Evolutionary conservation across 441 rosid genomes (phyloP), one percentile per base, ranked within the genome.

Genomic region (Geranium incanum): DNA sequence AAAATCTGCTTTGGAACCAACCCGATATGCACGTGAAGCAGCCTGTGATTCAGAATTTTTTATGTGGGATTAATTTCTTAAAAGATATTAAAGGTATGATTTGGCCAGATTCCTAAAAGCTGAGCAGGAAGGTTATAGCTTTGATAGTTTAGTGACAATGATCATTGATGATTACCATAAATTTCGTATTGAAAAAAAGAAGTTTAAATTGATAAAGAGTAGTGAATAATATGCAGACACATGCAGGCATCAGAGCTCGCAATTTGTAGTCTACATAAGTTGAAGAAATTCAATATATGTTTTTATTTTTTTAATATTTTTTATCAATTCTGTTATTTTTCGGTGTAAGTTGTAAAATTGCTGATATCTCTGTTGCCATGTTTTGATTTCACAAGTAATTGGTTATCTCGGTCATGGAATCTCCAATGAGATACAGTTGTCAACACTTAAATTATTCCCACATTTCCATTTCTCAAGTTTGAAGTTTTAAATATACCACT

Each of bases 31-130:
- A 7, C 68, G 68, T 66, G 68, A 45, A 36, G 68, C 68, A 66
- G 68, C 68, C 68, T 66, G 68, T 66, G 68, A 38, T 66, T 66
- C 41, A 66, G 68, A 66, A 66, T 66, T 66, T 66, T 66, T 45
- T 45, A 66, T 33, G 48, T 38, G 12, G 68, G 28, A 66, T 66
- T 38, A 66, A 66, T n/a, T 16, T 66, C 43, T 19, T 66, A 66
- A 66, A n/a, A 66, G 21, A 23, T 37, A n/a, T 5, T 13, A 23
- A 66, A 15, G 68, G 48, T 66, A 37, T 66, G 48, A 12, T 64
- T 64, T 36, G 67, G 67, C 67, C 39, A 33, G 36, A 64, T 36
- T 33, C 67, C 67, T 64, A 64, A 12, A 36, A 64, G 67, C 39
- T 64, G 36, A 36, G 67, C 33, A 64, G 67, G 39, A 23, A 64